Percentiles rank a stretch among this genome's conserved stretches.
These are phyloP conservation scores for Saccharomyces uvarum DNA, from an alignment of 1,139 yeast genomes.

Conservation along the genomic window DNA sequence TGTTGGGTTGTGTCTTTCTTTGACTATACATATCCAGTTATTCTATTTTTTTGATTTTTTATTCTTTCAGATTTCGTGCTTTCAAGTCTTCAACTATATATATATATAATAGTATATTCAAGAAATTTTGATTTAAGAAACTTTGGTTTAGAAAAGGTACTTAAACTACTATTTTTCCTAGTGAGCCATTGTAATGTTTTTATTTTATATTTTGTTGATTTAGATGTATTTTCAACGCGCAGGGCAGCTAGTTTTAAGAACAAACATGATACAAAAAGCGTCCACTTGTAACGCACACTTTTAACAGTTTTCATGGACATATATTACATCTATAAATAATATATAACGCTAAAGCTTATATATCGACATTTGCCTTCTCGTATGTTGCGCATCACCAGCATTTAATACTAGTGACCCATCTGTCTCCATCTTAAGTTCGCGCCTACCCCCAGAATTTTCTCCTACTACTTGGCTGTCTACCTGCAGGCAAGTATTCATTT, in stretches of 20 bases:
- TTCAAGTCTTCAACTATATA: background rate
- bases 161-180: no score
- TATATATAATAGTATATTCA: background rate
- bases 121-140: background rate
- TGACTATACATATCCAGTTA: background rate
- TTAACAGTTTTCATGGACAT: background rate
- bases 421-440: background rate
- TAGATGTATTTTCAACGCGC: background rate
- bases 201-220: background rate
- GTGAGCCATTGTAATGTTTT: background rate
- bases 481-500: background rate
- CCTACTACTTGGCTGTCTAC: background rate
- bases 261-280: background rate
- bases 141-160: no score
- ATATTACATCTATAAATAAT: background rate
- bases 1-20: background rate
- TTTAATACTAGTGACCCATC: background rate
- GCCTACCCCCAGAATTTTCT: background rate
- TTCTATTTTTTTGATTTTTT: background rate
- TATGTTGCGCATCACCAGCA: background rate
- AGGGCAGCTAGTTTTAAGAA: background rate
- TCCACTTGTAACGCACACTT: background rate
- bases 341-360: background rate
- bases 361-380: background rate
- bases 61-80: background rate